Evolutionary conservation across 768 basidiomycete genomes (phyloP).

Genomic region (Boletus insuetus): DNA sequence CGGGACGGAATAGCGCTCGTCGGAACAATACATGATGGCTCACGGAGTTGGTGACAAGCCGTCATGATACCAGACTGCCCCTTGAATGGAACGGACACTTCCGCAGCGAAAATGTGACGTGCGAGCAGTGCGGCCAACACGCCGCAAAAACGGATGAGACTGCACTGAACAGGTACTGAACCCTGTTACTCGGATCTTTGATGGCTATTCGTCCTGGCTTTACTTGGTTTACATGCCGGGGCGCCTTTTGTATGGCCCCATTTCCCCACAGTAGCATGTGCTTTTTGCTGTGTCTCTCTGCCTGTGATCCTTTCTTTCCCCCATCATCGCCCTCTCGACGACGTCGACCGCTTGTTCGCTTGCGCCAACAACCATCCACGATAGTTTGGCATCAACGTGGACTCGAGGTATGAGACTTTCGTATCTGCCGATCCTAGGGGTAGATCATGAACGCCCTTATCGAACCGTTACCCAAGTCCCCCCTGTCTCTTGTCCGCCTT

Average conservation of each 20-base stretch:
- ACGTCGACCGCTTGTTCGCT: background rate
- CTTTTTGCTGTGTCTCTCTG: too few relatives aligned
- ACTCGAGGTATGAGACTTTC: too few relatives aligned
- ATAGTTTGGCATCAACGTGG: background rate
- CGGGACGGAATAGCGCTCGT: background rate
- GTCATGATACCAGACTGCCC: too few relatives aligned
- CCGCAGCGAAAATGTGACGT: slow-evolving; percentile 1
- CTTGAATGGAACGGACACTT: background rate
- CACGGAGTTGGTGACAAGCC: too few relatives aligned
- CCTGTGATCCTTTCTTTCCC: background rate
- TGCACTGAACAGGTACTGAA: too few relatives aligned
- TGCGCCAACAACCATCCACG: background rate
- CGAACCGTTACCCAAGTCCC: background rate
- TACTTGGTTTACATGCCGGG: background rate
- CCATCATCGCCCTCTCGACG: background rate
- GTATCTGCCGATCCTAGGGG: background rate
- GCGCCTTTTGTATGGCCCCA: background rate
- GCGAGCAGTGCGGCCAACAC: slow-evolving; percentile 7
- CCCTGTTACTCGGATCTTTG: slow-evolving; percentile 11
- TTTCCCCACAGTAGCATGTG: background rate
- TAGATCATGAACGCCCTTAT: background rate
- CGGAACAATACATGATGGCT: background rate
- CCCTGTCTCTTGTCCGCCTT: background rate
- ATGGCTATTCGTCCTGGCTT: background rate
- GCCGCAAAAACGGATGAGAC: background rate